These are phyloP conservation scores for Nicotiana tomentosiformis DNA, from an alignment of 257 asterid species.

Conservation along the genomic window DNA sequence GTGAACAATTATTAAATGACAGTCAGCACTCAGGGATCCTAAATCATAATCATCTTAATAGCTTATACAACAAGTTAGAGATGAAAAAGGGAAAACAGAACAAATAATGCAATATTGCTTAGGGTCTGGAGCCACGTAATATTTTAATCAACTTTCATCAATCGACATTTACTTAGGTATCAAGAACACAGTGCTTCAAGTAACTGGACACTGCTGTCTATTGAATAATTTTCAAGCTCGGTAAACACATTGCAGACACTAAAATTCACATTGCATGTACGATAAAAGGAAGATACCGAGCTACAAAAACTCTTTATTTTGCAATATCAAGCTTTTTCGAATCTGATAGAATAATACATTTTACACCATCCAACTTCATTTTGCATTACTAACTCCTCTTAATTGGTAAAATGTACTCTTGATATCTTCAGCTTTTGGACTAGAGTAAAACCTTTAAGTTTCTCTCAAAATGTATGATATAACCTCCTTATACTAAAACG, in stretches of 20 bases:
- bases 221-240: background rate
- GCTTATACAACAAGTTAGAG: background rate
- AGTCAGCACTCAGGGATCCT: background rate
- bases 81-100: background rate
- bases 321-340: background rate
- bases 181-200: background rate
- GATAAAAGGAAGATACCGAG: background rate
- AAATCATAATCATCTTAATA: background rate
- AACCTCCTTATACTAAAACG: background rate
- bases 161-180: background rate
- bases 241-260: background rate
- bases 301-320: background rate
- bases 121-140: background rate
- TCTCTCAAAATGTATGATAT: background rate
- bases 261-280: background rate
- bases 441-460: background rate
- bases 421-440: background rate
- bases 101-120: background rate
- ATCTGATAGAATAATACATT: background rate
- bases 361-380: background rate
- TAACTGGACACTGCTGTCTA: background rate
- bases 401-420: background rate
- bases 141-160: background rate
- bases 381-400: background rate
- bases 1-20: background rate